These are phyloP conservation scores for Populus simonii DNA, from an alignment of 345 rosid genomes.

Conservation along the genomic window DNA sequence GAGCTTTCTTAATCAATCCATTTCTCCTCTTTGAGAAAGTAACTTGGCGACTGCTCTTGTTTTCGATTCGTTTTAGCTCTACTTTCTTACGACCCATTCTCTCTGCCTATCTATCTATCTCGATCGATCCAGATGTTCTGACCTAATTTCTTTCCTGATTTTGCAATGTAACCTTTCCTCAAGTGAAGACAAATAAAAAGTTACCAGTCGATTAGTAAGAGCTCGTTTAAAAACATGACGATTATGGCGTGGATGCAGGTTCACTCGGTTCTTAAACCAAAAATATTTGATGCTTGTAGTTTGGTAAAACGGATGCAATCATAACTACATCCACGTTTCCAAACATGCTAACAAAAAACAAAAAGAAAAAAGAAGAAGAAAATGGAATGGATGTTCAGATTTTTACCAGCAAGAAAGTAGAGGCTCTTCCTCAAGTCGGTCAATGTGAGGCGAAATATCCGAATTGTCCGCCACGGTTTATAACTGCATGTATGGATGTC, in stretches of 20 bases:
- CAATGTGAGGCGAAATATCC: background rate
- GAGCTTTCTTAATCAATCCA: conserved; percentile 70
- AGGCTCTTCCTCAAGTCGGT: background rate
- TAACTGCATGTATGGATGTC: background rate
- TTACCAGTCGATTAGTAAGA: too few species aligned
- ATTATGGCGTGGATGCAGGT: too few species aligned
- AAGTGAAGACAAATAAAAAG: background rate
- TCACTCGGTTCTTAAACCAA: too few species aligned
- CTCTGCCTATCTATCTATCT: background rate
- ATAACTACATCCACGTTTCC: too few species aligned
- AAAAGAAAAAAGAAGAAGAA: too few species aligned
- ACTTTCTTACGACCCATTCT: conserved; percentile 49
- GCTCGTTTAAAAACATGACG: too few species aligned
- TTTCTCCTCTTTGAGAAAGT: conserved; percentile 62
- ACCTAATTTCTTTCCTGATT: background rate
- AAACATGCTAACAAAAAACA: too few species aligned
- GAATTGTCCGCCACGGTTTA: background rate
- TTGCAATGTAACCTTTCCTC: background rate
- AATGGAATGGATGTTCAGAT: background rate
- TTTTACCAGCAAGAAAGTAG: background rate
- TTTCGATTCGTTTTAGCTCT: conserved; percentile 61
- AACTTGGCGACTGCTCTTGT: conserved; percentile 60
- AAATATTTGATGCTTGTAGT: too few species aligned
- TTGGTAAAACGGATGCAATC: too few species aligned
- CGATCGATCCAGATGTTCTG: background rate